Evolutionary conservation across 805 yeast genomes (phyloP), one percentile per base, ranked within the genome.

Genomic region (Yamadazyma phyllophila): DNA sequence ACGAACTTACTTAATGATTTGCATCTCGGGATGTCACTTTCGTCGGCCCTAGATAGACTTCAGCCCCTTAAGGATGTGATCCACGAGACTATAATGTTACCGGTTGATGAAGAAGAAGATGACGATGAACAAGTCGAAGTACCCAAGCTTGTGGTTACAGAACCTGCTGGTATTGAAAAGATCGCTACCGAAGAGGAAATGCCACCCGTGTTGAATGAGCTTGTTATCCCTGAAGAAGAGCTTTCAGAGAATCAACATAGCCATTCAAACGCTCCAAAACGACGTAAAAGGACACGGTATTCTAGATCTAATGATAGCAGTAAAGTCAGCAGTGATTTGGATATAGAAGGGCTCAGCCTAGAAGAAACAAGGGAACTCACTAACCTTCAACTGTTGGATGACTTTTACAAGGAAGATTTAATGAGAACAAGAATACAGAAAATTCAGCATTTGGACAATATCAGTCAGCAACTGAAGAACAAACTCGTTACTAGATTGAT

Each of bases 401-500:
- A 72, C 46, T 69, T 69, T 44, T 58, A 58, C 32, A 62, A 67
- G 38, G 68, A 72, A 47, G 67, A 62, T 39, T 45, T 68, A 15
- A 60, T 81, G 46, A 67, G 86, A 53, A 56, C 58, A 26, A 68
- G 77, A 56, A 81, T 81, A 36, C 80, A 73, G 53, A 61, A 61
- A 41, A 78, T 79, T 44, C 70, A 78, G 41, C 56, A 59, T 2
- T 58, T 73, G 43, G 54, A 52, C 8, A 58, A 60, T 33, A 51
- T 79, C 32, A 56, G 62, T 26, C 77, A 79, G 43, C 48, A 59
- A 30, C 69, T 71, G 62, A 73, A 78, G 51, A 70, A 78, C 46
- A 69, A 66, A 54, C 56, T 83, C 47, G 80, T 82, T 13, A 86
- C 85, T 36, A 71, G 76, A 49, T 63, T 84, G 43, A 83, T 83